These are phyloP conservation scores for Triticum dicoccoides DNA, from an alignment of 176 grass and related monocot genomes.

Conservation along the genomic window DNA sequence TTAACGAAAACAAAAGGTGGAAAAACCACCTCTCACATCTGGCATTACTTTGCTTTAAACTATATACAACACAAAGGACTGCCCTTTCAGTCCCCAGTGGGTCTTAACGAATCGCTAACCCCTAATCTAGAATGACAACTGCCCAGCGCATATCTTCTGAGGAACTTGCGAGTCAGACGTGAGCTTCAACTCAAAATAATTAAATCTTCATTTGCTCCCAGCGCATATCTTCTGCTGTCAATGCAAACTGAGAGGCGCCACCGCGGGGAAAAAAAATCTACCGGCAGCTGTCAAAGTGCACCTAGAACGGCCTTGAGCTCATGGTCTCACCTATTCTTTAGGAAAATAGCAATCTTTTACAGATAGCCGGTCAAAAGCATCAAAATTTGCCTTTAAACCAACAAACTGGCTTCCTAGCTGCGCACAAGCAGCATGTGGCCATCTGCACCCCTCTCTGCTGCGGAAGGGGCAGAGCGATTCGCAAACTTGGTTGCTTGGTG, in stretches of 20 bases:
- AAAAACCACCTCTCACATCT: slow-evolving; percentile 5
- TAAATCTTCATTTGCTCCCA: slow-evolving; percentile 9
- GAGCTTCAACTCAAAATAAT: slow-evolving; percentile 19
- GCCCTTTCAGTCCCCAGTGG: slow-evolving; percentile 30
- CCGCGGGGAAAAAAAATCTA: slow-evolving; percentile 24
- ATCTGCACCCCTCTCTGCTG: slow-evolving; percentile 81
- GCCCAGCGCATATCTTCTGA: not conserved
- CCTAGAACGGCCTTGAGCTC: not conserved
- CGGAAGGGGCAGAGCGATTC: slow-evolving; percentile 78
- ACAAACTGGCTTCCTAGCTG: slow-evolving; percentile 92
- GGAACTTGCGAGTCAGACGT: slow-evolving; percentile 3
- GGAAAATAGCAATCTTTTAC: slow-evolving; percentile 87
- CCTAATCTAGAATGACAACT: slow-evolving; percentile 11
- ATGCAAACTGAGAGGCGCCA: slow-evolving; percentile 31
- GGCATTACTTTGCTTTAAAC: slow-evolving; percentile 34
- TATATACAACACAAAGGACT: slow-evolving; percentile 42
- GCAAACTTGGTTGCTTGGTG: slow-evolving; percentile 48
- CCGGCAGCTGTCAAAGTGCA: slow-evolving; percentile 21
- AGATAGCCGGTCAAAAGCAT: slow-evolving; percentile 80
- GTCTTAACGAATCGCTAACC: slow-evolving; percentile 22
- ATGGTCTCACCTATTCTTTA: slow-evolving; percentile 44
- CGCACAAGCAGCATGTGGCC: slow-evolving; percentile 79
- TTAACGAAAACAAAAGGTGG: not conserved
- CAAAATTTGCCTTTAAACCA: slow-evolving; percentile 93
- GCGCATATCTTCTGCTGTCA: not conserved